Conservation (phyloP, 2,329 filamentous ascomycete genomes). For the Exophiala calicioides region DNA sequence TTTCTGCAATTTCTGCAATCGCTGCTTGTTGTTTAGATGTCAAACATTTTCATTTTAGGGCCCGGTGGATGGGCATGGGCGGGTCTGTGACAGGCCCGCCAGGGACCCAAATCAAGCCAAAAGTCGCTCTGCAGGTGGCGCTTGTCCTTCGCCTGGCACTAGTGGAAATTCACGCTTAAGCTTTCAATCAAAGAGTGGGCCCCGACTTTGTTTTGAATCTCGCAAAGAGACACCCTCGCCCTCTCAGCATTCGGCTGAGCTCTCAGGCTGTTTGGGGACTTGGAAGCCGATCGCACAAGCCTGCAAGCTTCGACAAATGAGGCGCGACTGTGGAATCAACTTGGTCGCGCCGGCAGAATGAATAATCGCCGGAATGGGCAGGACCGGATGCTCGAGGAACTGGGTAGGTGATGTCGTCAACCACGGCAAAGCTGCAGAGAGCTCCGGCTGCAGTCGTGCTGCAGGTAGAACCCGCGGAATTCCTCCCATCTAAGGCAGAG, state of each 20-base stretch:
- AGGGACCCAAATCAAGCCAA: slow-evolving; percentile 5
- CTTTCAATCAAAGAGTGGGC: slow-evolving; percentile 28
- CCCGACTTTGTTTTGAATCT: slow-evolving; percentile 27
- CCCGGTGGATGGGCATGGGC: slow-evolving; percentile 14
- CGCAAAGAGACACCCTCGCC: slow-evolving; percentile 17
- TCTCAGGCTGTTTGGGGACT: slow-evolving; percentile 17
- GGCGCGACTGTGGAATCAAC: slow-evolving; percentile 13
- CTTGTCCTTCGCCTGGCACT: slow-evolving; percentile 28
- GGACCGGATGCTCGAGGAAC: slow-evolving; percentile 11
- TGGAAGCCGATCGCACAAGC: slow-evolving; percentile 6
- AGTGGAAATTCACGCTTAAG: slow-evolving; percentile 29
- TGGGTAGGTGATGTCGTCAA: slow-evolving; percentile 9
- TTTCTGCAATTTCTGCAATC: slow-evolving; percentile 20
- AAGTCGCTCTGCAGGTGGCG: slow-evolving; percentile 12
- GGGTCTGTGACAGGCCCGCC: slow-evolving; percentile 14
- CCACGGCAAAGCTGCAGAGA: slow-evolving; percentile 19
- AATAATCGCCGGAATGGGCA: slow-evolving; percentile 20
- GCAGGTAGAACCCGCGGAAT: no score
- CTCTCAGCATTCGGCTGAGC: slow-evolving; percentile 12
- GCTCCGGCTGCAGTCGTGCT: no score
- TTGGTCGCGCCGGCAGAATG: slow-evolving; percentile 13
- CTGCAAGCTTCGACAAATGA: slow-evolving; percentile 16
- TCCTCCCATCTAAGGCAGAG: not conserved
- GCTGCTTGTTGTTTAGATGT: slow-evolving; percentile 23
- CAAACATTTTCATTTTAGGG: slow-evolving; percentile 19